phyloP scores from a whole-genome alignment of 257 asterid genomes.

The Plectranthus barbatus region DNA sequence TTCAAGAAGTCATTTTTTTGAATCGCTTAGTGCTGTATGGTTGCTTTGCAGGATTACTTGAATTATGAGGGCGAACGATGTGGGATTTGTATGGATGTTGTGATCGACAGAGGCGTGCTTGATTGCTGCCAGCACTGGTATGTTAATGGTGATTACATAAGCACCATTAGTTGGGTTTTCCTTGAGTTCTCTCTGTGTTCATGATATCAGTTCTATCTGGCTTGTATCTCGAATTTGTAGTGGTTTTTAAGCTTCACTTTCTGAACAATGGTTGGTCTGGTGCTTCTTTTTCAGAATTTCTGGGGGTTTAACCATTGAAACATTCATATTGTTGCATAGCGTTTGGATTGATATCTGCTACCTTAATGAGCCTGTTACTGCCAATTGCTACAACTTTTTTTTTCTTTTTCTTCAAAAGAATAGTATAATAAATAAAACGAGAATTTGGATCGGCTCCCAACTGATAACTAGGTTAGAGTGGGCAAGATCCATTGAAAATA shows the following conservation, averaged over 20 bases:
- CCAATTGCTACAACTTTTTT: background rate
- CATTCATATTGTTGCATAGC: background rate
- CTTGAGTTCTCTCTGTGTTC: background rate
- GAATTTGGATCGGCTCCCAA: background rate
- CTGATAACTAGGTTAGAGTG: background rate
- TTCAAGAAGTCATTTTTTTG: constrained; percentile 7
- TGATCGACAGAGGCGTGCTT: constrained; percentile 87
- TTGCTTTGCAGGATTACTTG: constrained; percentile 49
- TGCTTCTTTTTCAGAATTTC: background rate
- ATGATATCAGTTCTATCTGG: background rate
- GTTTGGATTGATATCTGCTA: background rate
- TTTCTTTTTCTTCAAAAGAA: background rate
- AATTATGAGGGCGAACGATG: constrained; percentile 81
- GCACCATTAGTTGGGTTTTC: background rate
- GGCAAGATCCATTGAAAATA: background rate
- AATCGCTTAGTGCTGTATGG: constrained; percentile 5
- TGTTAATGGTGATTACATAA: constrained; percentile 11
- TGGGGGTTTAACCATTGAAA: background rate
- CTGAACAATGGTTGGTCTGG: background rate
- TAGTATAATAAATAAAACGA: background rate
- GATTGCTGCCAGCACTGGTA: constrained; percentile 99
- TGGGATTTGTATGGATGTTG: constrained; percentile 91
- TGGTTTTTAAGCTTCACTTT: background rate
- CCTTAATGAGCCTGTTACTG: background rate
- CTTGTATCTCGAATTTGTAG: constrained; percentile 4